Evolutionary conservation across 352 stramenopile genomes (phyloP).

Genomic region (Peronospora farinosa): DNA sequence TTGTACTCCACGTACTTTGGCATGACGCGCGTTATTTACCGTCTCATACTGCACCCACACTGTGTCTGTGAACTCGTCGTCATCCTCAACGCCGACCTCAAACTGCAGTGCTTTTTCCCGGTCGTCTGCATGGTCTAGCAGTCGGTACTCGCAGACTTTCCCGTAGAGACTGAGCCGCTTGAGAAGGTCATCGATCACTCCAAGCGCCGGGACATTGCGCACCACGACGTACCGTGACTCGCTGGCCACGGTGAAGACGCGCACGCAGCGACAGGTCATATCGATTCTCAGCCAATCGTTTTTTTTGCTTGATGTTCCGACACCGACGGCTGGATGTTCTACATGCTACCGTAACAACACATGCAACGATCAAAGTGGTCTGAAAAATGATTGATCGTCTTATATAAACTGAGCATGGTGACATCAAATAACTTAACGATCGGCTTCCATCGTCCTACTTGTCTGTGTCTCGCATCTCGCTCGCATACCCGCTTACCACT

Average conservation of each 20-base stretch:
- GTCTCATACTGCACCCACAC: conserved; percentile 74
- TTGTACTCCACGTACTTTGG: conserved; percentile 47
- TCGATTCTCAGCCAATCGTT: conserved; percentile 20
- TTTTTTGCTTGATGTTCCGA: conserved; percentile 4
- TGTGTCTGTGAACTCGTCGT: conserved; percentile 46
- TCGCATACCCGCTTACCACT: conserved; percentile 12
- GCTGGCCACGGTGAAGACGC: conserved; percentile 54
- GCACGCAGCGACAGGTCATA: conserved; percentile 26
- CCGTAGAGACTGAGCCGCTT: conserved; percentile 49
- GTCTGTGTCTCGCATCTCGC: conserved; percentile 10
- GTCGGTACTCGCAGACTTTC: conserved; percentile 39
- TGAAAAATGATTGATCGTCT: conserved; percentile 18
- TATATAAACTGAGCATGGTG: conserved; percentile 24
- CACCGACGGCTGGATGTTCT: background rate
- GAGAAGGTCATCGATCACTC: conserved; percentile 50
- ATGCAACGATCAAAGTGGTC: background rate
- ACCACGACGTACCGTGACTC: conserved; percentile 57
- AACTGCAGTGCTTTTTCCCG: conserved; percentile 23
- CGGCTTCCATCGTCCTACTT: conserved; percentile 30
- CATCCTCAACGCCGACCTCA: conserved; percentile 8
- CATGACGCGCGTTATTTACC: conserved; percentile 65
- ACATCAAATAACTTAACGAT: conserved; percentile 49
- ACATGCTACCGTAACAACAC: conserved; percentile 2
- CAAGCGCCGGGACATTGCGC: conserved; percentile 54
- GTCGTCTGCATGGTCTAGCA: conserved; percentile 49